phyloP scores from a whole-genome alignment of 2,329 filamentous ascomycete genomes.

The Hymenoscyphus albidus region DNA sequence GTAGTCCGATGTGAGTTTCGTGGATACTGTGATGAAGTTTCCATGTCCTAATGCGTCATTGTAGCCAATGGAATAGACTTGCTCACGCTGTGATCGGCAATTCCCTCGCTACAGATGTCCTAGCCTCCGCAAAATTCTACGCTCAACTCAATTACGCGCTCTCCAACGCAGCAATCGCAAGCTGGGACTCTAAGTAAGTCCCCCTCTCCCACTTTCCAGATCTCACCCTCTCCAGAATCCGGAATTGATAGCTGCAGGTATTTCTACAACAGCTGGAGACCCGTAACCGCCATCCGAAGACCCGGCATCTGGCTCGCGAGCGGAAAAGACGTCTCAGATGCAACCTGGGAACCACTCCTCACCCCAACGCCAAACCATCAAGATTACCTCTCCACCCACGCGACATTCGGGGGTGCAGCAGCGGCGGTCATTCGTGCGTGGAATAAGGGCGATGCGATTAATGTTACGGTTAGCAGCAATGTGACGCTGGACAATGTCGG shows the following conservation, averaged over 20 bases:
- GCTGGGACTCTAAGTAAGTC: neutral
- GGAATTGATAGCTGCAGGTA: neutral
- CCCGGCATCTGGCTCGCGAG: neutral
- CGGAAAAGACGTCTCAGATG: neutral
- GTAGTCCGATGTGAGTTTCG: neutral
- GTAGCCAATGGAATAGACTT: neutral
- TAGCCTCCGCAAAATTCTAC: neutral
- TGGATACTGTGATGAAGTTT: neutral
- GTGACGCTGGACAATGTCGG: neutral
- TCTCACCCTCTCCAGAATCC: neutral
- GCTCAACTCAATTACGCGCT: neutral
- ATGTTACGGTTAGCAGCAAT: neutral
- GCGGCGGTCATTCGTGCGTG: neutral
- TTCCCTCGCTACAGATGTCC: neutral
- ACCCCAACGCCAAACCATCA: neutral
- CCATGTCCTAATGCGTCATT: neutral
- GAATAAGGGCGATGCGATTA: neutral
- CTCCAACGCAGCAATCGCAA: neutral
- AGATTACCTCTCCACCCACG: neutral
- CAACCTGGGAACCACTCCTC: neutral
- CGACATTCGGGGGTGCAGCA: neutral
- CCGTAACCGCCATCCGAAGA: neutral
- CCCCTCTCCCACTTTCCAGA: neutral
- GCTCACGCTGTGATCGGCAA: neutral
- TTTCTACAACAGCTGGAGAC: neutral